These are phyloP conservation scores for Scorias spongiosa DNA, from an alignment of 2,329 filamentous ascomycete species.

Conservation along the genomic window DNA sequence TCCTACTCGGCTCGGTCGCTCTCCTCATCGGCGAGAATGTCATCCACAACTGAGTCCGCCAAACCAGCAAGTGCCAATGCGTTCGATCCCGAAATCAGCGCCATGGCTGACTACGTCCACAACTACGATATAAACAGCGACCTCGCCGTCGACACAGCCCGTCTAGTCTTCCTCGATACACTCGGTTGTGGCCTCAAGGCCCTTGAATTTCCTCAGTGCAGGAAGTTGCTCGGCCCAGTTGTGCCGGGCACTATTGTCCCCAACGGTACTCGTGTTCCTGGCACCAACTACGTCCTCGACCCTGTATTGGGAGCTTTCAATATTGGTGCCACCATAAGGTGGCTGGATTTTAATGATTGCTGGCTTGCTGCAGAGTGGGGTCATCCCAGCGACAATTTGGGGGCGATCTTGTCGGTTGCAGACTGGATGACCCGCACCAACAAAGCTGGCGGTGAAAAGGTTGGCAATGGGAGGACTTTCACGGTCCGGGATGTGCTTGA, in stretches of 20 bases:
- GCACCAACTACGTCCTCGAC: constrained; percentile 86
- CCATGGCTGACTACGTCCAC: constrained; percentile 91
- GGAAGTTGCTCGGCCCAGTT: constrained; percentile 81
- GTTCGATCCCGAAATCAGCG: constrained; percentile 85
- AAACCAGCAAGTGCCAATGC: constrained; percentile 14
- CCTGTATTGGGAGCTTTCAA: constrained; percentile 95
- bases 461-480: constrained; percentile 60
- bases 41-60: not conserved
- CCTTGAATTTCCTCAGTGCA: constrained; percentile 88
- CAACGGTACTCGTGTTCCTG: constrained; percentile 79
- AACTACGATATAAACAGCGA: constrained; percentile 82
- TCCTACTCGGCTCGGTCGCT: too few relatives aligned
- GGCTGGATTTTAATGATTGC: constrained; percentile 99
- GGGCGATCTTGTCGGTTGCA: constrained; percentile 87
- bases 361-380: constrained; percentile 99
- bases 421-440: constrained; percentile 97
- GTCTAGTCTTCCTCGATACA: constrained; percentile 93
- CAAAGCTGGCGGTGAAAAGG: constrained; percentile 57
- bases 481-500: constrained; percentile 84
- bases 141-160: constrained; percentile 86
- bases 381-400: constrained; percentile 94
- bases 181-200: constrained; percentile 93
- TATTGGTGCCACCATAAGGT: constrained; percentile 96
- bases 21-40: too few relatives aligned
- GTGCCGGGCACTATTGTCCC: constrained; percentile 84